A percentile compares a stretch with the other conserved stretches of the same genome.
Conservation (phyloP, 805 yeast genomes). For the Saccharomycopsis babjevae region DNA sequence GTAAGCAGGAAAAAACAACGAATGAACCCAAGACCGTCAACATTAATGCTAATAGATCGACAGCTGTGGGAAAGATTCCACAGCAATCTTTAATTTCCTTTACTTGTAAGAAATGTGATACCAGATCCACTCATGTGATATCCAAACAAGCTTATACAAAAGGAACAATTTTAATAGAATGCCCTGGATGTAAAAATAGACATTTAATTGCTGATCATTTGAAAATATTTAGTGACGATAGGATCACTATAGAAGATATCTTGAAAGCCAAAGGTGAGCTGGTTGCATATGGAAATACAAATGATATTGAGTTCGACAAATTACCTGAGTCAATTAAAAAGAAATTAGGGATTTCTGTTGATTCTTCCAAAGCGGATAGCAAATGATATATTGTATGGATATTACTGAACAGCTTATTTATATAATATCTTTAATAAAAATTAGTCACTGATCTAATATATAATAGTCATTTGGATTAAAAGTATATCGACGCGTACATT, state of each 20-base stretch:
- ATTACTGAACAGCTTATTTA: not conserved
- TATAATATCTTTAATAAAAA: not conserved
- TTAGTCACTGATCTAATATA: not conserved
- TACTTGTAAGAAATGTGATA: conserved; percentile 81
- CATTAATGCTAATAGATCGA: not conserved
- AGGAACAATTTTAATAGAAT: conserved; percentile 82
- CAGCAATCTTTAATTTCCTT: conserved; percentile 81
- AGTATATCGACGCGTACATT: no score
- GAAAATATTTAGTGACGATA: conserved; percentile 71
- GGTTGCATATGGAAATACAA: conserved; percentile 44
- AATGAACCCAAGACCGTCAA: not conserved
- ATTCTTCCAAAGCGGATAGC: not conserved
- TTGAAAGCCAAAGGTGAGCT: conserved; percentile 67
- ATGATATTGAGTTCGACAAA: conserved; percentile 62
- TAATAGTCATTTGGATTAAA: no score
- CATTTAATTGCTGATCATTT: conserved; percentile 87
- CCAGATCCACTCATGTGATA: conserved; percentile 80
- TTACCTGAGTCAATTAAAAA: conserved; percentile 46
- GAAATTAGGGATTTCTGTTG: conserved; percentile 1
- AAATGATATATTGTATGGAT: not conserved
- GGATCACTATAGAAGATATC: conserved; percentile 72
- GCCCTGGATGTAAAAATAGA: conserved; percentile 83
- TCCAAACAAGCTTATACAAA: conserved; percentile 83
- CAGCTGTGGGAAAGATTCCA: conserved; percentile 38
- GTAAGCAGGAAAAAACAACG: not conserved